Conservation (phyloP, 2,329 filamentous ascomycete species). For the Plenodomus tracheiphilus region DNA sequence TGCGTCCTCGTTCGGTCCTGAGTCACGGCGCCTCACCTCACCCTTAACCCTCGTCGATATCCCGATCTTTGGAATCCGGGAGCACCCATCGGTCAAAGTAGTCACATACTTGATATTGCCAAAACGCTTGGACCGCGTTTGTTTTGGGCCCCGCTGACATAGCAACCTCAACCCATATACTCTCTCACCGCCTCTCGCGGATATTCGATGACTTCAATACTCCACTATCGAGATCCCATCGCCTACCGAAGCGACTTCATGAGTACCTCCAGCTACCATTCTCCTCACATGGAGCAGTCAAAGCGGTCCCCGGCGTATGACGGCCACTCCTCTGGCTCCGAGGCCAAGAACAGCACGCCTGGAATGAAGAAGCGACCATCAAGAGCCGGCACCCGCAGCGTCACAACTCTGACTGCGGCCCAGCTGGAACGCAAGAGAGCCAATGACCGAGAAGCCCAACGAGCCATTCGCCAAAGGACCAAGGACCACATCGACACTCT, state of each 20-base stretch:
- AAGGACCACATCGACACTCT: constrained; percentile 63
- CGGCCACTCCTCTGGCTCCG: constrained; percentile 45
- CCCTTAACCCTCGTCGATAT: constrained; percentile 29
- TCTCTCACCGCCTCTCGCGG: constrained; percentile 40
- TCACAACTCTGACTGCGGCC: constrained; percentile 60
- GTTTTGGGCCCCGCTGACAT: constrained; percentile 36
- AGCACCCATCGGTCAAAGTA: constrained; percentile 26
- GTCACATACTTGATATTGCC: constrained; percentile 20
- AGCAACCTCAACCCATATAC: constrained; percentile 35
- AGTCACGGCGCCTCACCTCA: constrained; percentile 24
- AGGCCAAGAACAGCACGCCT: constrained; percentile 42
- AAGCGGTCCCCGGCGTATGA: constrained; percentile 45
- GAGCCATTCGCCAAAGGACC: constrained; percentile 61
- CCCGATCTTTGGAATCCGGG: constrained; percentile 24
- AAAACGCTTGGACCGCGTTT: constrained; percentile 30
- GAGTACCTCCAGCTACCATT: constrained; percentile 40
- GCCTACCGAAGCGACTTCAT: constrained; percentile 45
- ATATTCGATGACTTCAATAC: constrained; percentile 48
- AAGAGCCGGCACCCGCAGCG: constrained; percentile 60
- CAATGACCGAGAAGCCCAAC: constrained; percentile 63
- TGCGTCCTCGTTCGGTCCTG: constrained; percentile 13
- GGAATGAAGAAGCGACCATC: constrained; percentile 54
- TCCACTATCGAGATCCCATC: constrained; percentile 44
- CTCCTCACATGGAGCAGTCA: constrained; percentile 41
- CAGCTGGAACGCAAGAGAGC: constrained; percentile 63